phyloP scores from a whole-genome alignment of 1,284 basidiomycete genomes.

The Ceratobasidium sp. region DNA sequence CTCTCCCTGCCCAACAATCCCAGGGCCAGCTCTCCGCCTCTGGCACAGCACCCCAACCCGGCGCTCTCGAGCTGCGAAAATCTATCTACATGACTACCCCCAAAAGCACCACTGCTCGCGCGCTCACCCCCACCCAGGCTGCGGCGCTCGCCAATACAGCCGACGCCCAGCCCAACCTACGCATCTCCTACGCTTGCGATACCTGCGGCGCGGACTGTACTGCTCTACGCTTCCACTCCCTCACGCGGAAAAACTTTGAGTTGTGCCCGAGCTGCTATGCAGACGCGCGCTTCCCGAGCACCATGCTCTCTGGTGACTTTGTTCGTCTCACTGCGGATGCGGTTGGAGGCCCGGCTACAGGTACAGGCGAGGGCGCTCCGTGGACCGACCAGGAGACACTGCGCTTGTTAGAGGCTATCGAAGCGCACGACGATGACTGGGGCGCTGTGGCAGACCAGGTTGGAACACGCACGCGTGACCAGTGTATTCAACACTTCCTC shows the following conservation, averaged over 20 bases:
- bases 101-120: slow-evolving; percentile 73
- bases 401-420: slow-evolving; percentile 90
- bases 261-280: slow-evolving; percentile 93
- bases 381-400: slow-evolving; percentile 95
- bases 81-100: slow-evolving; percentile 89
- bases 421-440: slow-evolving; percentile 99
- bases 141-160: slow-evolving; percentile 53
- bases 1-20: slow-evolving; percentile 53
- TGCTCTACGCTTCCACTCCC: slow-evolving; percentile 86
- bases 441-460: slow-evolving; percentile 91
- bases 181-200: slow-evolving; percentile 82
- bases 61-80: slow-evolving; percentile 84
- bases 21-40: slow-evolving; percentile 50
- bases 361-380: slow-evolving; percentile 62
- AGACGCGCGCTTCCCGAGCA: slow-evolving; percentile 94
- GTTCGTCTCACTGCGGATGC: slow-evolving; percentile 77
- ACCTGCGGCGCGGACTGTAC: slow-evolving; percentile 97
- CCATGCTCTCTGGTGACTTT: slow-evolving; percentile 98
- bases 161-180: slow-evolving; percentile 56
- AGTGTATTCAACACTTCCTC: slow-evolving; percentile 96
- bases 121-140: slow-evolving; percentile 71
- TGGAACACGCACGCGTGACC: slow-evolving; percentile 88
- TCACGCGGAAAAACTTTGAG: slow-evolving; percentile 92
- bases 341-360: slow-evolving; percentile 57
- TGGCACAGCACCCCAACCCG: slow-evolving; percentile 56